Conservation (phyloP, 805 yeast species). For the Candida takata region DNA sequence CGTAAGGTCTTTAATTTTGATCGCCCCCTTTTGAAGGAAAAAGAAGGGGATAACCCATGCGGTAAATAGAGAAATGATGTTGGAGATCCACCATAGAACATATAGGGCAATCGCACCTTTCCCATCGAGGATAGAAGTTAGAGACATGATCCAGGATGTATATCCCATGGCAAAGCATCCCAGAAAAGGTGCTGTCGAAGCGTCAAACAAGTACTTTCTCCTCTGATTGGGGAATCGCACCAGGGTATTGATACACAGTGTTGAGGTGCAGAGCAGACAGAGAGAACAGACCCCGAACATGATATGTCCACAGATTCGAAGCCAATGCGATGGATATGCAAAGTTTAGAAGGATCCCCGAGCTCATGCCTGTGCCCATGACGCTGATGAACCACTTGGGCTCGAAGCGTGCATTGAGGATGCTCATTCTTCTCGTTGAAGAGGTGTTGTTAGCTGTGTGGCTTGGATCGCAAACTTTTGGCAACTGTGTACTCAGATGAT, state of each 20-base stretch:
- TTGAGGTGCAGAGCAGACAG: conserved; percentile 36
- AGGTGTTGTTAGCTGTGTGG: background rate
- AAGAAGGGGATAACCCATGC: conserved; percentile 53
- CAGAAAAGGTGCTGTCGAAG: conserved; percentile 50
- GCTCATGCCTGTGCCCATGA: conserved; percentile 86
- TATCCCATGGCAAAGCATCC: conserved; percentile 83
- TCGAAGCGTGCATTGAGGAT: conserved; percentile 21
- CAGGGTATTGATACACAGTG: conserved; percentile 34
- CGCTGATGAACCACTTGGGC: conserved; percentile 60
- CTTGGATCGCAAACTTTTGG: too few species aligned
- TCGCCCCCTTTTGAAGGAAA: conserved; percentile 26
- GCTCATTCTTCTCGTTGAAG: background rate
- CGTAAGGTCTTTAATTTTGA: conserved; percentile 36
- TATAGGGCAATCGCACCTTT: conserved; percentile 38
- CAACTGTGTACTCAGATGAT: too few species aligned
- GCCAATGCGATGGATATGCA: conserved; percentile 60
- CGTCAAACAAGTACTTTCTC: conserved; percentile 23
- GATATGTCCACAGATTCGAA: conserved; percentile 47
- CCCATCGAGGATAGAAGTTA: conserved; percentile 37
- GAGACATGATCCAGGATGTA: conserved; percentile 54
- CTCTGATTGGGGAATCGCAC: conserved; percentile 25
- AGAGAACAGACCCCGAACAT: conserved; percentile 55
- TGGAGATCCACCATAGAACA: conserved; percentile 71
- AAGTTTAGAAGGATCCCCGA: conserved; percentile 53
- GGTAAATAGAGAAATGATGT: conserved; percentile 44